These are phyloP conservation scores for Picochlorum sp. DNA, from an alignment of 139 green algal species.

Conservation along the genomic window DNA sequence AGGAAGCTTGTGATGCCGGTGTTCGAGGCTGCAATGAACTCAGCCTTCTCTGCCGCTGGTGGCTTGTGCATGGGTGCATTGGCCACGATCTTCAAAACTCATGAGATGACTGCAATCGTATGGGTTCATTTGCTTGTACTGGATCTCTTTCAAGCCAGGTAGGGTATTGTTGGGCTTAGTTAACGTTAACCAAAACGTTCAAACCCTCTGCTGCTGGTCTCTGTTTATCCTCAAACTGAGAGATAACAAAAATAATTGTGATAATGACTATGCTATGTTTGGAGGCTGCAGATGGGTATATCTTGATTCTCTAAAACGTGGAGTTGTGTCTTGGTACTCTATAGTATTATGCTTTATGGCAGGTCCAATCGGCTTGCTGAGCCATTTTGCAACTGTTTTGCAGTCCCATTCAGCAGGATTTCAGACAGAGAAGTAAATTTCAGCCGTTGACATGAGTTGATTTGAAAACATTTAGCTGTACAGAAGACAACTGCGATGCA, in stretches of 20 bases:
- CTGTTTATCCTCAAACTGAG: too few relatives aligned
- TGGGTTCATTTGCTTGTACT: slow-evolving; percentile 77
- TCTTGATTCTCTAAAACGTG: slow-evolving; percentile 47
- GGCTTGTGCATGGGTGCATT: slow-evolving; percentile 21
- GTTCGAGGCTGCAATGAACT: not conserved
- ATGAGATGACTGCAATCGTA: slow-evolving; percentile 27
- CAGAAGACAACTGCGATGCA: too few relatives aligned
- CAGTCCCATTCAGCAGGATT: too few relatives aligned
- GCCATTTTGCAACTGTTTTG: too few relatives aligned
- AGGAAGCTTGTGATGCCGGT: slow-evolving; percentile 7
- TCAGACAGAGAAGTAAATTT: too few relatives aligned
- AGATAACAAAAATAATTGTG: not conserved
- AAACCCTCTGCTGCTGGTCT: too few relatives aligned
- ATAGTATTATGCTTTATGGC: slow-evolving; percentile 85
- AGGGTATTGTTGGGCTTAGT: not conserved
- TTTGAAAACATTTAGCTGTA: too few relatives aligned
- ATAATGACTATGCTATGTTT: not conserved
- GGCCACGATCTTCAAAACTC: slow-evolving; percentile 24
- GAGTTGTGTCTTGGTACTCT: slow-evolving; percentile 49
- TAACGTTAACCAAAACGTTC: not conserved
- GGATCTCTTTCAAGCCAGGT: slow-evolving; percentile 71
- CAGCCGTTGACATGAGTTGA: too few relatives aligned
- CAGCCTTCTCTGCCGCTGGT: not conserved
- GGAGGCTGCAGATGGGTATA: slow-evolving; percentile 44
- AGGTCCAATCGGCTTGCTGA: slow-evolving; percentile 66